A percentile compares a stretch with the other conserved stretches of the same genome.
These are phyloP conservation scores for Gossypium aridum DNA, from an alignment of 441 rosid species.

Conservation along the genomic window DNA sequence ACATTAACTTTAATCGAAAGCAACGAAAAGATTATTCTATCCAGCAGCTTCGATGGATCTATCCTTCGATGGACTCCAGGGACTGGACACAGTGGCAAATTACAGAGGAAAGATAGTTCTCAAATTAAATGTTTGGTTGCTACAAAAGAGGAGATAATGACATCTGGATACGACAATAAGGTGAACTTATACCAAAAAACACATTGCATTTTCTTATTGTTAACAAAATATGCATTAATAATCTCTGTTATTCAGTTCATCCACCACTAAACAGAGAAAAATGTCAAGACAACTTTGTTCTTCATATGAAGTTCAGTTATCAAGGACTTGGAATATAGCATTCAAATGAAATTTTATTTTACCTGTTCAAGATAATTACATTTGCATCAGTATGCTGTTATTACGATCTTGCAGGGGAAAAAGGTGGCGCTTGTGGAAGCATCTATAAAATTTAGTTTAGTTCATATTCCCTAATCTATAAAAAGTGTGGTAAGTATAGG, in stretches of 20 bases:
- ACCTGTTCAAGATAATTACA: too few relatives aligned
- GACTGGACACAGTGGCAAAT: constrained; percentile 40
- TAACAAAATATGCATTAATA: not conserved
- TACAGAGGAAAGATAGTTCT: constrained; percentile 29
- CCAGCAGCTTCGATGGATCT: constrained; percentile 56
- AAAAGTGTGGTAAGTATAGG: too few relatives aligned
- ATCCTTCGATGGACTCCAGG: constrained; percentile 56
- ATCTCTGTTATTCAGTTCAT: not conserved
- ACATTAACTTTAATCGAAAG: constrained; percentile 27
- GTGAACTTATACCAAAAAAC: constrained; percentile 17
- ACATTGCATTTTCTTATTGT: not conserved
- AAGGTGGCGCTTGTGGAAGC: too few relatives aligned
- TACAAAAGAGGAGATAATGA: constrained; percentile 25
- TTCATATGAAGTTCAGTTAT: not conserved
- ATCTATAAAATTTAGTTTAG: too few relatives aligned
- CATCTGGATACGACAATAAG: constrained; percentile 36
- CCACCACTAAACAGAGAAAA: constrained; percentile 21
- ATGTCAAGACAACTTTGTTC: not conserved
- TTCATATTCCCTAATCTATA: too few relatives aligned
- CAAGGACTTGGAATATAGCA: not conserved
- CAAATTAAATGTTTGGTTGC: constrained; percentile 52
- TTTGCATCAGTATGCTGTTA: too few relatives aligned
- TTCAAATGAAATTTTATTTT: not conserved
- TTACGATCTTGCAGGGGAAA: too few relatives aligned
- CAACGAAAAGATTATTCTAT: constrained; percentile 30